phyloP scores from a whole-genome alignment of 2,329 filamentous ascomycete species.

The Fusarium protoensiforme region DNA sequence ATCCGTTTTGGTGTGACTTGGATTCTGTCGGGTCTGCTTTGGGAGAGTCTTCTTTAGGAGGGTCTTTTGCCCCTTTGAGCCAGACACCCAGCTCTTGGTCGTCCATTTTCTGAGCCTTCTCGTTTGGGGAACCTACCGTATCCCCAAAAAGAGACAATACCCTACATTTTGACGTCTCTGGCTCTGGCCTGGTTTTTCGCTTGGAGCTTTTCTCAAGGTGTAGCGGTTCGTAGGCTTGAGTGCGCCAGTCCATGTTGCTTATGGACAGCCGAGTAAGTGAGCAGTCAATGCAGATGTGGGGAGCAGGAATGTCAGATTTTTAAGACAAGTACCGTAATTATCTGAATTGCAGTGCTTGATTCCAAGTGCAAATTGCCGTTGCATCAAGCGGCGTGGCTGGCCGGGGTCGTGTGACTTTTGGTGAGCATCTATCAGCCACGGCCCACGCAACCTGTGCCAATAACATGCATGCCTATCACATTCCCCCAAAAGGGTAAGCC shows the following conservation, averaged over 20 bases:
- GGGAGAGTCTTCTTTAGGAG: too few relatives aligned
- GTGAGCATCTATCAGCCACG: background rate
- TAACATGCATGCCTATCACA: background rate
- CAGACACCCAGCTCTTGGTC: background rate
- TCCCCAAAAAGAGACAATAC: background rate
- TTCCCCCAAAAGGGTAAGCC: background rate
- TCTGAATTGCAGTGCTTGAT: background rate
- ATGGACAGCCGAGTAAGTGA: background rate
- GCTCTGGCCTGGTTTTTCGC: background rate
- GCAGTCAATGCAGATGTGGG: background rate
- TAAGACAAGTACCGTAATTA: background rate
- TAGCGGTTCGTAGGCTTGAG: background rate
- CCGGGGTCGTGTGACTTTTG: background rate
- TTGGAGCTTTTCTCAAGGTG: background rate
- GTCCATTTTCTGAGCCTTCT: too few relatives aligned
- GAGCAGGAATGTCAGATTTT: too few relatives aligned
- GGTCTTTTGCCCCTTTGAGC: background rate
- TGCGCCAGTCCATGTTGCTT: background rate
- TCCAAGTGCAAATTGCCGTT: background rate
- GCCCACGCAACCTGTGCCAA: background rate
- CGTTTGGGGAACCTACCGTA: too few relatives aligned
- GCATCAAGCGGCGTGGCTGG: background rate
- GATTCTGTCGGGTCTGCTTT: background rate
- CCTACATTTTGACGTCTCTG: background rate
- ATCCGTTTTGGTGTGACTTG: background rate